Base-by-base conservation (phyloP, 306 rosid genomes). In the Luffa aegyptiaca region DNA sequence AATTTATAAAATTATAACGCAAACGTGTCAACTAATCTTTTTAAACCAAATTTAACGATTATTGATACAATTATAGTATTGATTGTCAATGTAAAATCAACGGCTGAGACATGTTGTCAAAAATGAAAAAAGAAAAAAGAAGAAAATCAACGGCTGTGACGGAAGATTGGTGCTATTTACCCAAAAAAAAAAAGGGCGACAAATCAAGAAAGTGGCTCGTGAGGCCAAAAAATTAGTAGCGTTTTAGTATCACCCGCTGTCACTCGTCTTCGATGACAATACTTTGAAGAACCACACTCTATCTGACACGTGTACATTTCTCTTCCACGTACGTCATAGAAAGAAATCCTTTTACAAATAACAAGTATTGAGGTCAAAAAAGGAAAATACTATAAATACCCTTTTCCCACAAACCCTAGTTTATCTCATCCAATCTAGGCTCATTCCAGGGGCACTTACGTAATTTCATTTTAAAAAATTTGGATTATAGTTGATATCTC, bases 271-370 rank as follows among this genome's bases (percentile, higher is more conserved):
- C 2, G 39, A 62, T 1, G 45, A 63, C n/a, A 33, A 7, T 5
- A 11, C 17, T 36, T 6, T 13, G 53, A 71, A 71, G 53, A 41
- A 11, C 77, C 77, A 71, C 41, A 71, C 6, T 14, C 1, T 8
- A 31, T 46, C 77, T 8, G 80, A 80, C 83, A 86, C 94, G 88
- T 86, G 86, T 75, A 48, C 4, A 18, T 13, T 18, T 64, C 41
- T 16, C 69, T 44, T 77, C 86, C 93, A 87, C 35, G 59, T 41
- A 68, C 52, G 41, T 68, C 17, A 10, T 33, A 12, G 1, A 9
- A 13, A 6, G 20, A 14, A 36, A 62, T 62, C 10, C 6, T 35
- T 17, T 36, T 36, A 39, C 49, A 31, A 1, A 21, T 8, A n/a
- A 8, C 11, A 58, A 58, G 35, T 20, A 58, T 17, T 69, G 16